Evolutionary conservation across 768 basidiomycete species (phyloP), one percentile per base, ranked within the genome.

Genomic region (Trametes punicea): DNA sequence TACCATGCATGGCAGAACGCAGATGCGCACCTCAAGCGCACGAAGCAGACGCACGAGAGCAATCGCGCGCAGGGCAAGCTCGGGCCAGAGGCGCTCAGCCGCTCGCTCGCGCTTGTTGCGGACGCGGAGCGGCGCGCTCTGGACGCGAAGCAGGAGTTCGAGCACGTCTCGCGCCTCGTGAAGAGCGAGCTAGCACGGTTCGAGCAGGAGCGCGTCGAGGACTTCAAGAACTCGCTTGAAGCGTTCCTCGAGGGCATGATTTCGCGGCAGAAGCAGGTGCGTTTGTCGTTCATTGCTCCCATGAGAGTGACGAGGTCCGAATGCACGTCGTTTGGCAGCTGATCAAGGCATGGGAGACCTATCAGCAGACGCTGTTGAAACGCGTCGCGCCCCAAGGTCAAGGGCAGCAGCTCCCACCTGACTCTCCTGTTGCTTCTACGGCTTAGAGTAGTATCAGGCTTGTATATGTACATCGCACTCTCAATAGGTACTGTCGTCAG

Each of bases 101-200:
- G 84, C 53, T 88, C 89, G n/a, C 74, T 95, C 8, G 82, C 79
- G 18, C 82, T 91, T 60, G 83, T 98, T 31, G 84, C 82, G 11
- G 94, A 98, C 92, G 87, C 89, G 3, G 97, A 99, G 71, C 80
- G 92, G 47, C 82, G 86, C 18, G 85, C 88, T 4, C 71, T 90
- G 40, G 93, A 96, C 44, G 81, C 88, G 0, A 91, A 88, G 66
- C 82, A 83, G 47, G 96, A 97, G 61, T 99, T 89, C 67, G 95
- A 98, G 40, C 82, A 88, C 20, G 87, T 88, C 11, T 91, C 93
- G 18, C 88, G 88, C 61, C 74, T 97, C 18, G 85, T 93, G 63
- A 98, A 98, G 71, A 74, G 81, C 4, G 97, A 99, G 72, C 83
- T 94, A 60, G 84, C 83, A 4, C 77, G 96, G 39, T 98, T 98